Evolutionary conservation across 2,329 filamentous ascomycete species (phyloP).

Genomic region (Aspergillus fumigatus): DNA sequence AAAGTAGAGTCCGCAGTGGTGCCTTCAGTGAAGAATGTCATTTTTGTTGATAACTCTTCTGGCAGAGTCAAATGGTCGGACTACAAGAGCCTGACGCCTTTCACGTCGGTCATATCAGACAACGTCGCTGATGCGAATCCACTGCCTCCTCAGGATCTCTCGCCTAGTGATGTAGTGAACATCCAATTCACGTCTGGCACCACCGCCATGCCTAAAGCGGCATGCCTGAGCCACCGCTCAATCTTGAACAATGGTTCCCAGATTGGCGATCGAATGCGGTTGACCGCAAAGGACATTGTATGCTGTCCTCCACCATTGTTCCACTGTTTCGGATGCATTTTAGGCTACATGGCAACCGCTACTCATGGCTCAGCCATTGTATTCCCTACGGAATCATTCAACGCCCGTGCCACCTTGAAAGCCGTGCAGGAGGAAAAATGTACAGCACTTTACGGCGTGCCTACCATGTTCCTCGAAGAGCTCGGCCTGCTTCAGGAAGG

Average conservation of each 20-base stretch:
- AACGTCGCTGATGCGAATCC: conserved; percentile 37
- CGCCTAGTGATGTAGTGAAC: conserved; percentile 74
- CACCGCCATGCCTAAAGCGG: conserved; percentile 84
- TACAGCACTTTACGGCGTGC: conserved; percentile 78
- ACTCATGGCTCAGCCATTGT: conserved; percentile 76
- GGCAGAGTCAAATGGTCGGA: conserved; percentile 47
- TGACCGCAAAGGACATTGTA: conserved; percentile 66
- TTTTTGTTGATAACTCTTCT: conserved; percentile 73
- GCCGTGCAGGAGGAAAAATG: conserved; percentile 59
- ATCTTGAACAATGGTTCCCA: conserved; percentile 89
- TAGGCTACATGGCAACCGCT: conserved; percentile 95
- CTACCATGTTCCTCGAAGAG: conserved; percentile 91
- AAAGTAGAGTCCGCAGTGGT: conserved; percentile 54
- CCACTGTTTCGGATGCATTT: conserved; percentile 79
- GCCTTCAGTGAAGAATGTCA: conserved; percentile 64
- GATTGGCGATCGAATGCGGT: conserved; percentile 79
- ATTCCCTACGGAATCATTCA: conserved; percentile 82
- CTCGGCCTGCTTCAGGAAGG: conserved; percentile 67
- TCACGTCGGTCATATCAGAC: conserved; percentile 42
- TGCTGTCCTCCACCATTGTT: conserved; percentile 57
- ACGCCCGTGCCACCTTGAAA: conserved; percentile 66
- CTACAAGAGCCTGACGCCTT: conserved; percentile 44
- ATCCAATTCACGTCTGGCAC: conserved; percentile 98
- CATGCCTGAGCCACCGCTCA: conserved; percentile 76
- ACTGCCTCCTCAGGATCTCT: conserved; percentile 43